phyloP scores from a whole-genome alignment of 495 filamentous ascomycete genomes.

The Neurospora sp. region DNA sequence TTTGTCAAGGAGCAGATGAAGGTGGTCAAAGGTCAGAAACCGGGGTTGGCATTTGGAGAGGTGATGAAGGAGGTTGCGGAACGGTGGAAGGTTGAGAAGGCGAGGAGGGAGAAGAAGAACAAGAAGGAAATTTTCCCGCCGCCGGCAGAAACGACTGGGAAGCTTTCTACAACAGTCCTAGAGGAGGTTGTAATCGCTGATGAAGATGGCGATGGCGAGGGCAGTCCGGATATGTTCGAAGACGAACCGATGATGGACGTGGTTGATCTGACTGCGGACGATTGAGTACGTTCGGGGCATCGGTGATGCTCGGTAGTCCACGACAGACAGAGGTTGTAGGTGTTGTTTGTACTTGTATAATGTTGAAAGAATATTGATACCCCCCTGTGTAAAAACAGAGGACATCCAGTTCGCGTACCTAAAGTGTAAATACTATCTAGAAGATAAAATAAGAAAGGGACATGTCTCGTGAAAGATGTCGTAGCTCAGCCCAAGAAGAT shows the following conservation, averaged over 20 bases:
- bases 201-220: background rate
- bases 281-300: background rate
- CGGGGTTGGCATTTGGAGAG: slow-evolving; percentile 45
- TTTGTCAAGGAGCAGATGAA: slow-evolving; percentile 60
- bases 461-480: background rate
- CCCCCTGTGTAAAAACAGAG: background rate
- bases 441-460: background rate
- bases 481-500: background rate
- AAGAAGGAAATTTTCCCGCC: background rate
- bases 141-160: slow-evolving; percentile 1
- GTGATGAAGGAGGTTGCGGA: slow-evolving; percentile 51
- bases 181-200: slow-evolving; percentile 2
- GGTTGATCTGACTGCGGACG: slow-evolving; percentile 1
- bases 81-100: slow-evolving; percentile 29
- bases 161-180: background rate
- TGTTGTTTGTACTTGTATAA: background rate
- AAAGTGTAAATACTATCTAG: background rate
- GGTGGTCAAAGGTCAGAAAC: slow-evolving; percentile 42
- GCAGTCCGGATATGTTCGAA: slow-evolving; percentile 2
- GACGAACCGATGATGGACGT: slow-evolving; percentile 13
- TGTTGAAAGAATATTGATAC: background rate
- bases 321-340: background rate
- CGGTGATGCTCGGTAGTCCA: background rate
- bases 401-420: background rate
- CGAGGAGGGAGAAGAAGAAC: slow-evolving; percentile 3